These are phyloP conservation scores for Tinospora cordifolia DNA, from an alignment of 164 flowering plant genomes.

Conservation along the genomic window DNA sequence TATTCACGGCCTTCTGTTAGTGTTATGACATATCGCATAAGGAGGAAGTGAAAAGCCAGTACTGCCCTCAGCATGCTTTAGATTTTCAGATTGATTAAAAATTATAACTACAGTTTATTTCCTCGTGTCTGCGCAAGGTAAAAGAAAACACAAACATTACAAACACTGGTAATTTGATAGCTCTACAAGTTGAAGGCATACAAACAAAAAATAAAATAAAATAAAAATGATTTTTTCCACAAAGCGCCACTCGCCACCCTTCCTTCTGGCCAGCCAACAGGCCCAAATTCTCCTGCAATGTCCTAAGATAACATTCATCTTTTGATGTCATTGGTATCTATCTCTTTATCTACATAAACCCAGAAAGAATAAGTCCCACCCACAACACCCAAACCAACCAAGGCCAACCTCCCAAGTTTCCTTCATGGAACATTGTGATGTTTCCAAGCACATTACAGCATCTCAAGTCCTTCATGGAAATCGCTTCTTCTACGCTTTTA, in stretches of 20 bases:
- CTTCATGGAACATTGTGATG: background rate
- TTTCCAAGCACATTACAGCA: background rate
- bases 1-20: too few species aligned
- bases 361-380: background rate
- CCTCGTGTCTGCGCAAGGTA: background rate
- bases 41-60: too few species aligned
- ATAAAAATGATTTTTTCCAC: background rate
- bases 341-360: background rate
- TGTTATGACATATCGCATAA: too few species aligned
- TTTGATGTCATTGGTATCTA: background rate
- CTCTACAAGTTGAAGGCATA: background rate
- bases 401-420: background rate
- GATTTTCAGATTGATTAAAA: background rate
- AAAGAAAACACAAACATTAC: background rate
- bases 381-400: background rate
- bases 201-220: background rate
- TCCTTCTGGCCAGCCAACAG: background rate
- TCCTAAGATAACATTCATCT: background rate
- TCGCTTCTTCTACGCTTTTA: background rate
- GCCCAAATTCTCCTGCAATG: background rate
- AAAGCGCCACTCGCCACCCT: background rate
- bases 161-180: slow-evolving; percentile 5
- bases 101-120: background rate
- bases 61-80: too few species aligned
- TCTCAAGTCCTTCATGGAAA: background rate